Evolutionary conservation across 108 stramenopile species (phyloP).

Genomic region (Poteriospumella lacustris): DNA sequence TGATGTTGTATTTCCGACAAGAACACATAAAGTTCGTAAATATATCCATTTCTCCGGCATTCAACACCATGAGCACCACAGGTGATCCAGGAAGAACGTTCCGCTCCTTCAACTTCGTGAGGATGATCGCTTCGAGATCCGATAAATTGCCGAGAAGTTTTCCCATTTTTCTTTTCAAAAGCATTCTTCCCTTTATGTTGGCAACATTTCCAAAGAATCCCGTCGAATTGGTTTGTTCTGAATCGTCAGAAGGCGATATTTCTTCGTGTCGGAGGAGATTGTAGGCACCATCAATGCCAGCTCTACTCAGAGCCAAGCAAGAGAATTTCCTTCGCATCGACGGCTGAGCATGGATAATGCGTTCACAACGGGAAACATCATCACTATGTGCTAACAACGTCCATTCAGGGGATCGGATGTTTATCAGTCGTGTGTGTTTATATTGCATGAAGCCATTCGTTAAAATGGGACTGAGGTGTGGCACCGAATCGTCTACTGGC

Average conservation of each 20-base stretch:
- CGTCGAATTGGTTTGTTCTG: background rate
- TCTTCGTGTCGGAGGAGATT: background rate
- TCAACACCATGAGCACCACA: constrained; percentile 27
- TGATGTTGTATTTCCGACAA: background rate
- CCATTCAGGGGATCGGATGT: background rate
- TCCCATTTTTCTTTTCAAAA: background rate
- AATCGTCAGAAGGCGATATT: background rate
- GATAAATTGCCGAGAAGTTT: background rate
- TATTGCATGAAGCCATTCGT: background rate
- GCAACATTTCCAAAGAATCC: constrained; percentile 16
- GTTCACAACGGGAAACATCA: background rate
- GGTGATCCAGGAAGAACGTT: background rate
- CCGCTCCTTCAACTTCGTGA: background rate
- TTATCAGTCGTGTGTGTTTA: background rate
- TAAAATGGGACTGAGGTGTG: too few relatives aligned
- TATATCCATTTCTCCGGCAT: constrained; percentile 8
- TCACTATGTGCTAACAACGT: background rate
- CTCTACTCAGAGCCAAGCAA: background rate
- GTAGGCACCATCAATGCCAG: background rate
- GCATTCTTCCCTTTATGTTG: background rate
- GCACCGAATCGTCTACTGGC: too few relatives aligned
- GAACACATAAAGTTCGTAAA: constrained; percentile 28
- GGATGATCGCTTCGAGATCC: background rate
- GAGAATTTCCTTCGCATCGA: background rate
- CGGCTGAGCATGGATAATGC: background rate